phyloP scores from a whole-genome alignment of 1,284 basidiomycete genomes.

The Ceratobasidium sp. region DNA sequence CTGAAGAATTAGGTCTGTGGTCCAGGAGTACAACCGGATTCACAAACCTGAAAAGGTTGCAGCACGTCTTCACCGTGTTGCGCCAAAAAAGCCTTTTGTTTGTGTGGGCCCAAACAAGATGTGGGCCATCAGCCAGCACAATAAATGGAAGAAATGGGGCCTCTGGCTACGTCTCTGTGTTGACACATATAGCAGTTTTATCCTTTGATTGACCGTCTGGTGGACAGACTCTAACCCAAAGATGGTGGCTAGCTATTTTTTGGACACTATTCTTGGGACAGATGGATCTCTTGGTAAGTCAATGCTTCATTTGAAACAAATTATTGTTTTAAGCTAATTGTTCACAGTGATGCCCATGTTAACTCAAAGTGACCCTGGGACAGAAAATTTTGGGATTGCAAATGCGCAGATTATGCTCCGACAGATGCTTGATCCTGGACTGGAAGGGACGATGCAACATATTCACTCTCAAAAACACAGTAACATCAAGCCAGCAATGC shows the following conservation, averaged over 20 bases:
- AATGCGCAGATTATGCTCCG: constrained; percentile 59
- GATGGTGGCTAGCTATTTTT: constrained; percentile 58
- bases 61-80: neutral
- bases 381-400: constrained; percentile 61
- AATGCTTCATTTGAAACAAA: neutral
- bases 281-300: constrained; percentile 50
- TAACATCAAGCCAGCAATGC: constrained; percentile 60
- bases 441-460: constrained; percentile 59
- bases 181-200: constrained; percentile 57
- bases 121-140: constrained; percentile 61
- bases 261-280: constrained; percentile 52
- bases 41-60: constrained; percentile 12
- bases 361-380: constrained; percentile 61
- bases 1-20: neutral
- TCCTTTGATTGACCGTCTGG: constrained; percentile 61
- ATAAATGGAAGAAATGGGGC: constrained; percentile 62
- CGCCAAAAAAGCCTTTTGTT: neutral
- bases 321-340: neutral
- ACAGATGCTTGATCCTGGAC: constrained; percentile 57
- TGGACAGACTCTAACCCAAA: constrained; percentile 62
- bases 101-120: constrained; percentile 61
- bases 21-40: neutral
- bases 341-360: constrained; percentile 56
- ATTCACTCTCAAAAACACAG: constrained; percentile 55
- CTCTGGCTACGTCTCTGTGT: constrained; percentile 59